Percentiles rank a stretch among this genome's conserved stretches.
These are phyloP conservation scores for Suillus alpinus DNA, from an alignment of 768 basidiomycete species.

Conservation along the genomic window DNA sequence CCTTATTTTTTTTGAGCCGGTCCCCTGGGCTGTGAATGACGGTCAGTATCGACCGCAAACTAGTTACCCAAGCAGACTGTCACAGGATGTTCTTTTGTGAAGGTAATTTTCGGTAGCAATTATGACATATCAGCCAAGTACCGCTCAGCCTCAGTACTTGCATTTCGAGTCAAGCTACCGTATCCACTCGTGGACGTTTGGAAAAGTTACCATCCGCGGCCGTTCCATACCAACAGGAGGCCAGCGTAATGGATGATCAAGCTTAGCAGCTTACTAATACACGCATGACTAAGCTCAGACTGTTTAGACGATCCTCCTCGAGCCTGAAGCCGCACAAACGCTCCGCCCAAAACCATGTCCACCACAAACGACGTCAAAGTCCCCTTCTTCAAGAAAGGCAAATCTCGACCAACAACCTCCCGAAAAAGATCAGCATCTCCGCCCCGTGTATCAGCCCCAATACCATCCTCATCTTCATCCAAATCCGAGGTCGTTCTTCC, in stretches of 20 bases:
- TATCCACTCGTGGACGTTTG: not conserved
- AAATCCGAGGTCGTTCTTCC: conserved; percentile 79
- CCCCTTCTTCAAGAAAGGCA: conserved; percentile 88
- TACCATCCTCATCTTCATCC: conserved; percentile 35
- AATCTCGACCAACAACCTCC: conserved; percentile 69
- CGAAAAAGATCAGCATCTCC: conserved; percentile 77
- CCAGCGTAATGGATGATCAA: conserved; percentile 11
- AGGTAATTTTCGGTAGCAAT: not conserved
- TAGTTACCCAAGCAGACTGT: no score
- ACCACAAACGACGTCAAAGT: conserved; percentile 47
- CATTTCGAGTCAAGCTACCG: not conserved
- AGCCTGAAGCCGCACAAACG: not conserved
- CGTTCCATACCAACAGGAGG: conserved; percentile 5
- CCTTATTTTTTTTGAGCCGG: not conserved
- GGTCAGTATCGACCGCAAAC: not conserved
- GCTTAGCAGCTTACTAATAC: not conserved
- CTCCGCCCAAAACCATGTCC: conserved; percentile 25
- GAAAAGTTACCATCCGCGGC: no score
- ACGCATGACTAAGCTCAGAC: conserved; percentile 9
- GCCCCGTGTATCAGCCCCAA: not conserved
- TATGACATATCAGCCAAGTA: not conserved
- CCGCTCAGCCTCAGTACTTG: not conserved
- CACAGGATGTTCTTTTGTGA: no score
- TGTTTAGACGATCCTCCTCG: not conserved
- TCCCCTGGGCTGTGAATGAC: not conserved